Conservation (phyloP, 768 basidiomycete genomes). For the Pisolithus orientalis region DNA sequence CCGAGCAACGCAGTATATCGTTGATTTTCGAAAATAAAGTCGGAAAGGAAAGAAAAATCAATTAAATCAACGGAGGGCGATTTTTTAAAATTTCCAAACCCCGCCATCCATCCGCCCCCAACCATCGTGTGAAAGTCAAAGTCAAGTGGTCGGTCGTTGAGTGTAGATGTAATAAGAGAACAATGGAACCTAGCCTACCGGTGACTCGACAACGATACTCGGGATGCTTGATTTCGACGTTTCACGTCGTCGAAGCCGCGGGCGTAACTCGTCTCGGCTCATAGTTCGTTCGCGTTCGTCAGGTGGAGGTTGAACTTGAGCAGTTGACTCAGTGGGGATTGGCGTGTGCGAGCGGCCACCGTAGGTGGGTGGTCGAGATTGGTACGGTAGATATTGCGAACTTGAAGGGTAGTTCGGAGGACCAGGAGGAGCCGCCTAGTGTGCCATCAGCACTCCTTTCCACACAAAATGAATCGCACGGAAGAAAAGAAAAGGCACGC, state of each 20-base stretch:
- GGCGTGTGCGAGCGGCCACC: conserved; percentile 14
- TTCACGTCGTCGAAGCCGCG: conserved; percentile 25
- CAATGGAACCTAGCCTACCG: conserved; percentile 28
- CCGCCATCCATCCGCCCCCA: neutral
- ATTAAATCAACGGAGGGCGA: neutral
- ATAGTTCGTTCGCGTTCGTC: conserved; percentile 1
- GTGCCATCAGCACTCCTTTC: conserved; percentile 3
- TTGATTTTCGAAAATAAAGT: neutral
- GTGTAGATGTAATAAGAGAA: neutral
- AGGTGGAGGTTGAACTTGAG: conserved; percentile 2
- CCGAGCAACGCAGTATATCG: too few species aligned
- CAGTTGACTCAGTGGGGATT: conserved; percentile 4
- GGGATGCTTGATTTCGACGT: conserved; percentile 32
- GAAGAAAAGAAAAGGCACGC: conserved; percentile 1
- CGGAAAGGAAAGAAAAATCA: neutral
- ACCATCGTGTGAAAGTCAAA: neutral
- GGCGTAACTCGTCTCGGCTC: conserved; percentile 18
- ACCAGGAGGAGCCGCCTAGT: conserved; percentile 2
- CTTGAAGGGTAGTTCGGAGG: conserved; percentile 1
- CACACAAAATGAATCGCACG: neutral
- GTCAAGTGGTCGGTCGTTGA: neutral
- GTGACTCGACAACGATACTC: conserved; percentile 41
- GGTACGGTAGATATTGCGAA: conserved; percentile 9
- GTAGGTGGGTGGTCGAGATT: conserved; percentile 14
- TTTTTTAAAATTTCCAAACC: neutral